phyloP scores from a whole-genome alignment of 768 basidiomycete species.

The Lentinula detonsa region DNA sequence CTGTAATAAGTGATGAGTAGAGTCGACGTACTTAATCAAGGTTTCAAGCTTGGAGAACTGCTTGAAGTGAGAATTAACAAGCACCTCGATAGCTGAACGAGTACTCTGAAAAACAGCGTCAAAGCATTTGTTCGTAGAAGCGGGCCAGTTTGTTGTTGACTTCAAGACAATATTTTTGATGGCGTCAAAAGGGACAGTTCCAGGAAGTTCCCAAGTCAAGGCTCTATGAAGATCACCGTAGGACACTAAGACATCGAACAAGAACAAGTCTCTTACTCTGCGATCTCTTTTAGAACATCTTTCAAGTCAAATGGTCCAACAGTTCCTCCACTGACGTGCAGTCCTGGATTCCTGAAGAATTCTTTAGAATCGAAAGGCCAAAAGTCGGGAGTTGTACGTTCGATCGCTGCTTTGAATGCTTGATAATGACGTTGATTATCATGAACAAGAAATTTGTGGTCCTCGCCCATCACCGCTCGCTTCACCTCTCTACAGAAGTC shows the following conservation, averaged over 20 bases:
- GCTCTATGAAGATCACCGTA: conserved; percentile 15
- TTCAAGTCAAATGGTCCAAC: background rate
- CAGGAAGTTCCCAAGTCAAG: conserved; percentile 31
- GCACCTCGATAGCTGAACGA: conserved; percentile 11
- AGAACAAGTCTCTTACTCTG: conserved; percentile 19
- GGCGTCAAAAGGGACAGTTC: conserved; percentile 28
- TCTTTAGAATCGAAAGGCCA: conserved; percentile 15
- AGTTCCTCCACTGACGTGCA: background rate
- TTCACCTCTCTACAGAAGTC: conserved; percentile 34
- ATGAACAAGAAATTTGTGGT: conserved; percentile 22
- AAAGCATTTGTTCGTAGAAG: conserved; percentile 23
- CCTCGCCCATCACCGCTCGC: conserved; percentile 20
- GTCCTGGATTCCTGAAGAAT: background rate
- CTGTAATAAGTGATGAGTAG: background rate
- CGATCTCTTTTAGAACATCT: conserved; percentile 28
- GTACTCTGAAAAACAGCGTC: conserved; percentile 14
- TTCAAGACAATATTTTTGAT: conserved; percentile 20
- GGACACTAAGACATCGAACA: background rate
- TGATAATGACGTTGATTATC: conserved; percentile 21
- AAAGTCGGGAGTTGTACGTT: conserved; percentile 27
- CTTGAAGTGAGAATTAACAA: conserved; percentile 22
- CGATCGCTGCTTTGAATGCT: conserved; percentile 23
- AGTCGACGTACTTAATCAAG: conserved; percentile 18
- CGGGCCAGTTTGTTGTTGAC: conserved; percentile 22
- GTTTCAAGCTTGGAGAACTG: conserved; percentile 21